Conservation (phyloP, 2,329 filamentous ascomycete genomes). For the Pestalotiopsis sp. region DNA sequence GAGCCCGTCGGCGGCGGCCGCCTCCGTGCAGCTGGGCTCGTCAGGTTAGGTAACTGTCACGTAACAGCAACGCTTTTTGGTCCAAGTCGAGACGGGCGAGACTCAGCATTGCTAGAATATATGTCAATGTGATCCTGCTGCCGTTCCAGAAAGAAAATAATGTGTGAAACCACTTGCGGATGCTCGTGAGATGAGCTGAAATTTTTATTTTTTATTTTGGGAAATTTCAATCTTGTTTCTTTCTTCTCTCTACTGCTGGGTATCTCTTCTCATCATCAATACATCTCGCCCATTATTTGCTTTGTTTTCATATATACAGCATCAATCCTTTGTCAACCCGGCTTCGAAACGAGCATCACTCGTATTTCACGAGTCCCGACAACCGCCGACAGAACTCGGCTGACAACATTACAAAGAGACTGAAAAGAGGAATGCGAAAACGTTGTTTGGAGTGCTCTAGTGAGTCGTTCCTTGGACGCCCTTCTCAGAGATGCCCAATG, state of each 20-base stretch:
- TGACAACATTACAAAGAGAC: not conserved
- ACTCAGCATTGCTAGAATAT: not conserved
- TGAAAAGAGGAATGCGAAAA: not conserved
- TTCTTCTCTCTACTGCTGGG: not conserved
- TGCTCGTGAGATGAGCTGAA: not conserved
- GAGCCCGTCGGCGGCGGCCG: not conserved
- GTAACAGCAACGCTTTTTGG: not conserved
- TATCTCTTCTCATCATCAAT: not conserved
- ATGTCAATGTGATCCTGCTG: not conserved
- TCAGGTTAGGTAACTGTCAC: slow-evolving; percentile 1
- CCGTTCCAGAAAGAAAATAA: not conserved
- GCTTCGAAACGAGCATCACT: not conserved
- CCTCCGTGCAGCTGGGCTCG: not conserved
- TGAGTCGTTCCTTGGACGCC: not conserved
- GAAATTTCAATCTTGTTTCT: not conserved
- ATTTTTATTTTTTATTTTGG: not conserved
- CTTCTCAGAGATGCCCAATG: not conserved
- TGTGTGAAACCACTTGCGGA: not conserved
- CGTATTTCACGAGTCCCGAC: not conserved
- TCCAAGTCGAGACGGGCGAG: not conserved
- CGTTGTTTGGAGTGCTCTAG: not conserved
- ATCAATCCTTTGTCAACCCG: not conserved
- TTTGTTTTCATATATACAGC: not conserved
- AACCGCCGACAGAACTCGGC: not conserved
- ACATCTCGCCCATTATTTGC: not conserved